phyloP scores from a whole-genome alignment of 257 asterid species.

The Capsicum rhomboideum region DNA sequence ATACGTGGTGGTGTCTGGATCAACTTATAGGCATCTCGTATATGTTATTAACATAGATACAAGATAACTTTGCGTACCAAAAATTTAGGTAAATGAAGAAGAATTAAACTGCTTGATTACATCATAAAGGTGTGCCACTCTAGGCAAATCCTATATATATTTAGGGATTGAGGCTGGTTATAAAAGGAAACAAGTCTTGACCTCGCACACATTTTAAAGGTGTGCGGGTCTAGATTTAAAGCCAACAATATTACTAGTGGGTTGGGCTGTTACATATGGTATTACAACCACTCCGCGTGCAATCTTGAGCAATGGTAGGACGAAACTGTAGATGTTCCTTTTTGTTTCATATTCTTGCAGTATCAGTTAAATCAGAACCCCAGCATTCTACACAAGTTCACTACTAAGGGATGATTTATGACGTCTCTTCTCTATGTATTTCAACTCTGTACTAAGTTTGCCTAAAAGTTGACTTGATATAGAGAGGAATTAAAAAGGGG shows the following conservation, averaged over 20 bases:
- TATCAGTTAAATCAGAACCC: background rate
- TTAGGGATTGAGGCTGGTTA: background rate
- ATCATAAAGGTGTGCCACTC: background rate
- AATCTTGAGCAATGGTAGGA: background rate
- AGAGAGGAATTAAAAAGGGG: background rate
- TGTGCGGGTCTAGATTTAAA: background rate
- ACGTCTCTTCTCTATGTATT: background rate
- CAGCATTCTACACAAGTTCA: background rate
- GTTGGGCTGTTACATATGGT: background rate
- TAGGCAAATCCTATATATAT: background rate
- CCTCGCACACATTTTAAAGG: background rate
- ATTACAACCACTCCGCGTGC: background rate
- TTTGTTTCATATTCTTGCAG: background rate
- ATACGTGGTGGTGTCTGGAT: background rate
- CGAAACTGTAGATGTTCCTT: background rate
- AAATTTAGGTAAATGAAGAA: background rate
- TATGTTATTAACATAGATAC: background rate
- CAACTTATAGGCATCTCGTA: background rate
- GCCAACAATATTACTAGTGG: background rate
- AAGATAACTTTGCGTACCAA: background rate
- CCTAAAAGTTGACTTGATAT: background rate
- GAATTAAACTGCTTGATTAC: background rate
- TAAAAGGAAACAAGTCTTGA: background rate
- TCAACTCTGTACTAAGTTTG: background rate
- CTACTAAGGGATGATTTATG: background rate